These are phyloP conservation scores for Boletellus ananiceps DNA, from an alignment of 768 basidiomycete genomes.

Conservation along the genomic window DNA sequence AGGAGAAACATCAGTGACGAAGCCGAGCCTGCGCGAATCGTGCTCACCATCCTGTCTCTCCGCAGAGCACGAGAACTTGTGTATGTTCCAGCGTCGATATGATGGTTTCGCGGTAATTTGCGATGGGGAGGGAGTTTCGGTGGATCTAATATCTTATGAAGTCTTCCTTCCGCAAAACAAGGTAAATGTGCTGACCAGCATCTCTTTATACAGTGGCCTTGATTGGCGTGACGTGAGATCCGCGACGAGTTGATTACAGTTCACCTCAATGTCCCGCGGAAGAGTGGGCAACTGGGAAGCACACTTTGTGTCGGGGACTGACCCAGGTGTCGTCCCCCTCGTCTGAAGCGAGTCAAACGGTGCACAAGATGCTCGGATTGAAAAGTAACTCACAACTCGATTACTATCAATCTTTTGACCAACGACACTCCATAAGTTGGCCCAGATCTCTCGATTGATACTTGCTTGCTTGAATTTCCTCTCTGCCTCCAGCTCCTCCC, in stretches of 20 bases:
- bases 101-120: constrained; percentile 72
- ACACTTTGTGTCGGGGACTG: constrained; percentile 14
- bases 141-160: constrained; percentile 44
- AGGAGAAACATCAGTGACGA: constrained; percentile 5
- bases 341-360: constrained; percentile 13
- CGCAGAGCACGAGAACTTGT: constrained; percentile 85
- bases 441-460: constrained; percentile 69
- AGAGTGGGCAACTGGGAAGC: constrained; percentile 1
- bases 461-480: constrained; percentile 58
- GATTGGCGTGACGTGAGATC: constrained; percentile 59
- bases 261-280: constrained; percentile 12
- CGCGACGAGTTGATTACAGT: constrained; percentile 49
- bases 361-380: background rate
- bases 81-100: constrained; percentile 61
- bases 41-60: constrained; percentile 70
- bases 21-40: constrained; percentile 34
- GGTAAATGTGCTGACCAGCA: constrained; percentile 60
- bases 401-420: constrained; percentile 48
- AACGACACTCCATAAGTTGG: constrained; percentile 58
- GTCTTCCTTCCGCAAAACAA: background rate
- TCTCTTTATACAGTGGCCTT: constrained; percentile 72
- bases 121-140: constrained; percentile 81
- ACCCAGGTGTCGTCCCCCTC: constrained; percentile 18
- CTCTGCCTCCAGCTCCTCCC: constrained; percentile 78
- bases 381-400: constrained; percentile 38